Evolutionary conservation across 805 yeast species (phyloP), one percentile per base, ranked within the genome.

Genomic region (Myxozyma monticola): DNA sequence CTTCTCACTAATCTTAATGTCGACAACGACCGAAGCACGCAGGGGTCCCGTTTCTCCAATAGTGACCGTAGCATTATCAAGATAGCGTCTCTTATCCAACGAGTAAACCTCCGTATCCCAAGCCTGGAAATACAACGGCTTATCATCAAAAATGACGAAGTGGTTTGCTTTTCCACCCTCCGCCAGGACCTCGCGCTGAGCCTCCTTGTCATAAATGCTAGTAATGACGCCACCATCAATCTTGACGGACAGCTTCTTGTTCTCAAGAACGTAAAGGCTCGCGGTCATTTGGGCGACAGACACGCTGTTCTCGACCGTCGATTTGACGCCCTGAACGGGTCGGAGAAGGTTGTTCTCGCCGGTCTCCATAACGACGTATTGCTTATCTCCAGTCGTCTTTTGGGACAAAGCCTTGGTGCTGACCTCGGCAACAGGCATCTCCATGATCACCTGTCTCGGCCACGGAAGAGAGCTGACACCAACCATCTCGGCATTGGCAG

Each of bases 31-130:
- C 0, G 89, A 76, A 1, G 85, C 78, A 49, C 80, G 76, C 40
- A 84, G 71, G 12, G 85, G 81, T 28, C 84, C 83, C 35, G 69
- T 67, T 42, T 75, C 76, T 30, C 68, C 68, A 15, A 72, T 69
- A 0, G 75, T 59, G 0, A 71, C 69, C 24, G 66, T 68, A 21
- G 74, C 71, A 12, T 73, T 66, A 3, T 62, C 61, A 24, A 83
- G 66, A 57, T 81, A 79, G 47, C 71, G 72, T 64, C 77, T 80
- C 63, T 84, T 88, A 61, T 84, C 88, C 49, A 88, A 76, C 0
- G 96, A 86, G 65, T 80, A 93, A 51, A 89, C 75, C 65, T 91
- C 99, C 0, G 98, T 91, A 66, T 91, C 99, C 99, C 99, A 91
- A 1, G 98, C 98, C 38, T 88, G 96, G 82, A 83, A 91, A 49